Evolutionary conservation across 1,284 basidiomycete species (phyloP).

Genomic region (Boletellus deceptivus): DNA sequence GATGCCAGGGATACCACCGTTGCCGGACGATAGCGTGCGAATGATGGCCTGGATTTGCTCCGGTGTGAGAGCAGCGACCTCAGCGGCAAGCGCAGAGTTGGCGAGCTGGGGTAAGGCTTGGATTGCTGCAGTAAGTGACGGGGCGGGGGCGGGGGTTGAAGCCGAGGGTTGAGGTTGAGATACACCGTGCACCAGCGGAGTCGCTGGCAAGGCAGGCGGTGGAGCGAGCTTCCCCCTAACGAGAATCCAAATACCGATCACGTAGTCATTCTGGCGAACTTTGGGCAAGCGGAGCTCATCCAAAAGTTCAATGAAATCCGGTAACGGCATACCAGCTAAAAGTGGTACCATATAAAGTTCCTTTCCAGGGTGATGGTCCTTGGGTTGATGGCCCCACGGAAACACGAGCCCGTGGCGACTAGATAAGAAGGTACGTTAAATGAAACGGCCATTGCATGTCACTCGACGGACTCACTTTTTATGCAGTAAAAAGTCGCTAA

Average conservation of each 20-base stretch:
- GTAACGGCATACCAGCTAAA: constrained; percentile 62
- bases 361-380: constrained; percentile 73
- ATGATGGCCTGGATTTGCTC: constrained; percentile 61
- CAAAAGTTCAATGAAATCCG: constrained; percentile 83
- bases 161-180: constrained; percentile 5
- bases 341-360: constrained; percentile 90
- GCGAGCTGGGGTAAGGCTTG: constrained; percentile 36
- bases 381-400: constrained; percentile 75
- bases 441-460: constrained; percentile 2
- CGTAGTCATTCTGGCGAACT: constrained; percentile 57
- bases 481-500: constrained; percentile 68
- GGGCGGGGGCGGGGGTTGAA: constrained; percentile 1
- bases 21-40: constrained; percentile 41
- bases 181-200: constrained; percentile 27
- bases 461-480: constrained; percentile 62
- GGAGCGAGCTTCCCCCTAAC: constrained; percentile 68
- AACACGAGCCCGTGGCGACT: constrained; percentile 87
- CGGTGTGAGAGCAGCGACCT: constrained; percentile 55
- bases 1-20: constrained; percentile 27
- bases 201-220: constrained; percentile 29
- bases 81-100: constrained; percentile 34
- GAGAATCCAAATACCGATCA: constrained; percentile 83
- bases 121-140: constrained; percentile 26
- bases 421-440: constrained; percentile 5
- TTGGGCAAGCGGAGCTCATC: constrained; percentile 76